Conservation (phyloP, 306 rosid species). For the Cucurbita ficifolia region DNA sequence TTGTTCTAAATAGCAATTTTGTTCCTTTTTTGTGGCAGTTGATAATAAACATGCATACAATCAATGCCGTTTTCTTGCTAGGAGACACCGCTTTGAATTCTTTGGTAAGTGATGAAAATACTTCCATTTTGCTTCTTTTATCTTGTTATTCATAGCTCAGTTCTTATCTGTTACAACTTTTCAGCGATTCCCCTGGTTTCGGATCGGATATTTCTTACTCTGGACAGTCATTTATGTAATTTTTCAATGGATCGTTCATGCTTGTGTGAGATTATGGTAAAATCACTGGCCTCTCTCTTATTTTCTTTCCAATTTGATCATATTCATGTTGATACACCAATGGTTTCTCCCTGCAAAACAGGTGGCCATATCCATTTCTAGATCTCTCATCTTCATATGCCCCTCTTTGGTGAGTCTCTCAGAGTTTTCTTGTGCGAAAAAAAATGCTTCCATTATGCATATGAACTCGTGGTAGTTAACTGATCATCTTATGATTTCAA, state of each 20-base stretch:
- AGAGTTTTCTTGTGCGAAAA: background rate
- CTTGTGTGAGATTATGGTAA: constrained; percentile 66
- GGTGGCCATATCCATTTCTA: constrained; percentile 99
- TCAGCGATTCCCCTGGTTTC: constrained; percentile 87
- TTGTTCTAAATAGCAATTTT: background rate
- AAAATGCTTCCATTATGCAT: background rate
- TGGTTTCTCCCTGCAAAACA: constrained; percentile 19
- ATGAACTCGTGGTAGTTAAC: background rate
- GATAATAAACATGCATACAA: constrained; percentile 57
- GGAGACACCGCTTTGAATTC: constrained; percentile 75
- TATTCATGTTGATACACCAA: constrained; percentile 2
- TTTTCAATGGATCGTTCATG: constrained; percentile 81
- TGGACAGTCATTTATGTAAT: constrained; percentile 74
- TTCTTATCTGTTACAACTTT: background rate
- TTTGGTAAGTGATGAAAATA: constrained; percentile 31
- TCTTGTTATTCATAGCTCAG: background rate
- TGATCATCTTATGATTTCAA: constrained; percentile 10
- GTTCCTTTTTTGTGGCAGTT: constrained; percentile 32
- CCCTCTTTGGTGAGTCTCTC: constrained; percentile 55
- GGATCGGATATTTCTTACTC: constrained; percentile 79
- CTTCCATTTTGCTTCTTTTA: background rate
- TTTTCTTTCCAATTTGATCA: background rate
- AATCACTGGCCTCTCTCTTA: background rate
- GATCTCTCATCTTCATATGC: constrained; percentile 71
- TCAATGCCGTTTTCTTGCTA: constrained; percentile 83